These are phyloP conservation scores for Zymoseptoria tritici DNA, from an alignment of 2,329 filamentous ascomycete species.

Conservation along the genomic window DNA sequence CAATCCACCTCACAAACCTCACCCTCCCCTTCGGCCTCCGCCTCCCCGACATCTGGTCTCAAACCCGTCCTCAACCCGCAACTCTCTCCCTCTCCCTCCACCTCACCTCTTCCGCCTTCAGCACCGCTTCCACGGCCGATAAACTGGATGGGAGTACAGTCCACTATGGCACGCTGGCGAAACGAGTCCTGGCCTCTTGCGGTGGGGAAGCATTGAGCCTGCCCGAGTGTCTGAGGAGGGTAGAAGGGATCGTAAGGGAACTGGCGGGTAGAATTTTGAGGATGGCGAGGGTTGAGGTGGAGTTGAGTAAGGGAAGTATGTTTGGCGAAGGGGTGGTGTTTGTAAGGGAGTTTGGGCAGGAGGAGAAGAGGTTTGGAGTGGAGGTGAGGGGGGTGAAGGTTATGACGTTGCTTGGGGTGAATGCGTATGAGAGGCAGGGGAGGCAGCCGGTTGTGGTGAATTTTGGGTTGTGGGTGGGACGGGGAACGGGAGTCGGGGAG, in stretches of 20 bases:
- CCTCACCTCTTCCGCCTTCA: constrained; percentile 48
- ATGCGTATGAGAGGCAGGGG: constrained; percentile 57
- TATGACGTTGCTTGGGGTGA: constrained; percentile 64
- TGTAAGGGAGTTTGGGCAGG: neutral
- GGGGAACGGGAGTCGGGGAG: constrained; percentile 15
- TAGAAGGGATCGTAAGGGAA: constrained; percentile 14
- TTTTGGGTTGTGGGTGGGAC: constrained; percentile 37
- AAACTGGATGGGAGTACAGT: constrained; percentile 61
- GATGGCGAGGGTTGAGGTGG: constrained; percentile 30
- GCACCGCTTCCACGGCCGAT: constrained; percentile 52
- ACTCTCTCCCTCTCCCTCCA: constrained; percentile 54
- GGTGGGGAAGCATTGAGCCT: constrained; percentile 15
- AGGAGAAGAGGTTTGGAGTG: constrained; percentile 32
- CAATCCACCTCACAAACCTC: constrained; percentile 56
- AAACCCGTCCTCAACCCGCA: constrained; percentile 55
- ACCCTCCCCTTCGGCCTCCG: constrained; percentile 48
- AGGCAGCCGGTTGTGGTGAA: constrained; percentile 61
- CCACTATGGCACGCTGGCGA: constrained; percentile 66
- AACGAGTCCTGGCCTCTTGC: constrained; percentile 42
- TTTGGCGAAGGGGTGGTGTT: constrained; percentile 52
- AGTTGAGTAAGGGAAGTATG: constrained; percentile 61
- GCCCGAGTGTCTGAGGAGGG: neutral
- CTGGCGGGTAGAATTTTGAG: constrained; percentile 19
- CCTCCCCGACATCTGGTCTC: constrained; percentile 61
- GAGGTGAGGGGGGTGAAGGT: constrained; percentile 48